Base-by-base conservation (phyloP, 257 asterid species). In the Henckelia pumila region DNA sequence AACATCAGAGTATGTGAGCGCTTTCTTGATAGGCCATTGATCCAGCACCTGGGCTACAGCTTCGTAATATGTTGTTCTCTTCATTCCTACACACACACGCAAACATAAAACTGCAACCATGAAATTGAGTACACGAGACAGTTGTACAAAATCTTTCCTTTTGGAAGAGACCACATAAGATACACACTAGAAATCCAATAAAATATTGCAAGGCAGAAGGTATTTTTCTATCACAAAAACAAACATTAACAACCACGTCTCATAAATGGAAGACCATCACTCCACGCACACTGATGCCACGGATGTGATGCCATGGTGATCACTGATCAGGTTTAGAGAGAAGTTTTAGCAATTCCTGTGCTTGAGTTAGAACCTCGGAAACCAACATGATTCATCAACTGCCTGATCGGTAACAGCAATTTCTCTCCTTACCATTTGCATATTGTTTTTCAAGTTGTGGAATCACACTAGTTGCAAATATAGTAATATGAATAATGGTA, bases 1-100 rank as follows among this genome's bases (percentile, higher is more conserved):
- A 22, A 88, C 94, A 70, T 88, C 96, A 23, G 96, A 88, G 67
- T 81, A 73, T 11, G 96, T 88, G 26, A 88, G 86, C 24, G 88
- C 77, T 73, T 88, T 88, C 72, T 78, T 89, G 70, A 89, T 89
- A 47, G 95, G 92, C 96, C 96, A 89, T 2, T 64, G 83, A 32
- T 89, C 92, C 59, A 73, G 88, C 58, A 78, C 73, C 71, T 68
- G 87, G 47, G 85, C 82, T 70, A 78, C 82, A 71, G 74, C 57
- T 68, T 70, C 74, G 72, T 77, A 80, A 71, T 78, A 85, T 30
- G 84, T 63, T 59, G 84, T 64, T 71, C 95, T 84, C 88, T 83
- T 84, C 96, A 86, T 89, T 53, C 75, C 83, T 73, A 68, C 70
- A 63, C 69, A 57, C 59, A 13, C 47, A 37, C 64, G 24, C 10